Evolutionary conservation across 306 rosid genomes (phyloP).

Genomic region (Vachellia collinsii): DNA sequence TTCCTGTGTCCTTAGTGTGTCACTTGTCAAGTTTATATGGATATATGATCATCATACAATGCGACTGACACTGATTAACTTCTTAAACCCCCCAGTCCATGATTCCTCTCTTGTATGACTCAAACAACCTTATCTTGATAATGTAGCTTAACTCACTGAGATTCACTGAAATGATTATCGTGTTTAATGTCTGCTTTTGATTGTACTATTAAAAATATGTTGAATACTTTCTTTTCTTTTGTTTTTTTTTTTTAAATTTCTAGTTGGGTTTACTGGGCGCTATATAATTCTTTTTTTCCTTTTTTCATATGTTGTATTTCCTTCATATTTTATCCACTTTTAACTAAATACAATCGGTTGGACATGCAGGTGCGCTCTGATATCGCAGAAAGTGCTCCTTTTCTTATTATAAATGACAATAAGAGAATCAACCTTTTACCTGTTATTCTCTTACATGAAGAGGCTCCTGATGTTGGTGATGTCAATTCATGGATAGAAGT

Average conservation of each 20-base stretch:
- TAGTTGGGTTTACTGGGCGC: not conserved
- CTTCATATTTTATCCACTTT: constrained; percentile 26
- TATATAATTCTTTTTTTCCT: not conserved
- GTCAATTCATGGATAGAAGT: constrained; percentile 49
- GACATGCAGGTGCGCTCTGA: constrained; percentile 60
- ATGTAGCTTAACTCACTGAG: not conserved
- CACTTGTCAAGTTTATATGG: constrained; percentile 11
- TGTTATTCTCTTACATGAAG: constrained; percentile 51
- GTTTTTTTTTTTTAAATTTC: not conserved
- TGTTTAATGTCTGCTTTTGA: constrained; percentile 9
- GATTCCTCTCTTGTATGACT: constrained; percentile 18
- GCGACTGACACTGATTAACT: constrained; percentile 9
- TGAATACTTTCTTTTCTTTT: not conserved
- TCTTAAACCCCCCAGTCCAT: not conserved
- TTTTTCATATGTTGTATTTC: not conserved
- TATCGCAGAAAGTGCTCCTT: constrained; percentile 56
- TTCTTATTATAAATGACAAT: constrained; percentile 59
- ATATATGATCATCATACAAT: constrained; percentile 13
- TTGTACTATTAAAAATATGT: not conserved
- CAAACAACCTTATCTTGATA: not conserved
- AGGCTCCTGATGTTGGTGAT: constrained; percentile 52
- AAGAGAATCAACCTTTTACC: constrained; percentile 62
- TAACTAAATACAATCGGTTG: constrained; percentile 22
- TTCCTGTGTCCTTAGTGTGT: constrained; percentile 5
- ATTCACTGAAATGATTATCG: constrained; percentile 6